phyloP scores from a whole-genome alignment of 2,329 filamentous ascomycete genomes.

The Pyricularia grisea region DNA sequence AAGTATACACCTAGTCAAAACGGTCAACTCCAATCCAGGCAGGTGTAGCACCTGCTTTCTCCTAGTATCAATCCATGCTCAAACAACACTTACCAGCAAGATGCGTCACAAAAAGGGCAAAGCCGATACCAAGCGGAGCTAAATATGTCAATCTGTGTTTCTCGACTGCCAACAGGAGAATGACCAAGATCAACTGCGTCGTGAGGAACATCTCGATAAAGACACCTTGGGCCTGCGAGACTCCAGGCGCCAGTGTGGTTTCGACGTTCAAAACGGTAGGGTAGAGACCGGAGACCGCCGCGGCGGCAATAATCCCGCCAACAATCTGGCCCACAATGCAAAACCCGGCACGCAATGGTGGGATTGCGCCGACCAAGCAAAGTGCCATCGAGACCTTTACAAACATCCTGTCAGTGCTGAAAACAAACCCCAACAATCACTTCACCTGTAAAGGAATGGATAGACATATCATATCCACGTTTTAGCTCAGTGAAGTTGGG shows the following conservation, averaged over 20 bases:
- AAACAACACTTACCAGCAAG: constrained; percentile 20
- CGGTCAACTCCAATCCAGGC: background rate
- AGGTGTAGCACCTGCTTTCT: too few relatives aligned
- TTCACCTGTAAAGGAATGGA: too few relatives aligned
- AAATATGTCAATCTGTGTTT: constrained; percentile 66
- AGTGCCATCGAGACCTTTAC: constrained; percentile 46
- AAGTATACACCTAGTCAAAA: constrained; percentile 5
- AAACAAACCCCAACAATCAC: background rate
- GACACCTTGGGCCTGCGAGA: constrained; percentile 46
- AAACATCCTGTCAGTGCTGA: background rate
- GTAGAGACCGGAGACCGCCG: constrained; percentile 46
- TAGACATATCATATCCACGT: too few relatives aligned
- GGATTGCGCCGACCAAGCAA: constrained; percentile 46
- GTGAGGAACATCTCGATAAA: constrained; percentile 62
- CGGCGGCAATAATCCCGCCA: constrained; percentile 46
- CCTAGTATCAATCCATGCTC: background rate
- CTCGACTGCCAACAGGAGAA: constrained; percentile 62
- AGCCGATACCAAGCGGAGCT: constrained; percentile 62
- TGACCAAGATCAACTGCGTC: constrained; percentile 51
- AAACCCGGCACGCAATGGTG: constrained; percentile 37
- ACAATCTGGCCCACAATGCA: constrained; percentile 49
- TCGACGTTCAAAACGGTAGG: constrained; percentile 41
- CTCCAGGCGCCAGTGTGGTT: constrained; percentile 43
- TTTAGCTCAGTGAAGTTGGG: too few relatives aligned
- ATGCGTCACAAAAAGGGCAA: constrained; percentile 56